Base-by-base conservation (phyloP, 495 filamentous ascomycete species). In the Penicillium crystallinum region DNA sequence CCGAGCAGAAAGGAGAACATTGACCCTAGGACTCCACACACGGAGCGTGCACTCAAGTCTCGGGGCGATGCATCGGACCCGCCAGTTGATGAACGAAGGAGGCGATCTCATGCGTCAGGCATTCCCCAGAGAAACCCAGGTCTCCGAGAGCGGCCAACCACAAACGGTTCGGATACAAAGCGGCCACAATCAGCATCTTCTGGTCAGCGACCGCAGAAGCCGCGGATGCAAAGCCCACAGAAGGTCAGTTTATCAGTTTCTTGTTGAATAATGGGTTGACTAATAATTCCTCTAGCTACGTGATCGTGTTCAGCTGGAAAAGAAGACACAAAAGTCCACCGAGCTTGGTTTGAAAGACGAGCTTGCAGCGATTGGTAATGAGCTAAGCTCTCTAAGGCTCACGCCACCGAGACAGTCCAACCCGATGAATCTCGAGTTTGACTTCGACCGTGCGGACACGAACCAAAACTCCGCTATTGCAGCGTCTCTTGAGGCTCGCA, bases 191-290 rank as follows among this genome's bases (percentile, higher is more conserved):
- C 68, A 23, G 65, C 62, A 7, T 68, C 69, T 38, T 70, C 67
- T 9, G 55, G 68, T 9, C 69, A 72, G 33, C 73, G 65, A 49
- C 70, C 77, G 30, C 81, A 81, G 56, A 93, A 87, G 58, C 75
- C 95, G 49, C 86, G 89, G 41, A 82, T 96, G 68, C 91, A 95
- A 67, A 91, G 86, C 37, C 88, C 92, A 0, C 89, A 95, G 57
- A 97, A 95, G 67, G 73, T 77, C 58, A 12, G 54, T 39, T 6
- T 5, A n/a, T 22, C 12, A 23, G n/a, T 12, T 17, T 38, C 17
- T 42, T 6, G 19, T 1, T 2, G 9, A 9, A 42, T 25, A 52
- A 18, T 46, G 4, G 25, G 3, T 27, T 23, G 31, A 21, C 43
- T 31, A 3, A 39, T 31, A 19, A 39, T 8, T 9, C 9, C 38